Evolutionary conservation across 2,329 filamentous ascomycete species (phyloP), one percentile per base, ranked within the genome.

Genomic region (Alternaria ethzedia): DNA sequence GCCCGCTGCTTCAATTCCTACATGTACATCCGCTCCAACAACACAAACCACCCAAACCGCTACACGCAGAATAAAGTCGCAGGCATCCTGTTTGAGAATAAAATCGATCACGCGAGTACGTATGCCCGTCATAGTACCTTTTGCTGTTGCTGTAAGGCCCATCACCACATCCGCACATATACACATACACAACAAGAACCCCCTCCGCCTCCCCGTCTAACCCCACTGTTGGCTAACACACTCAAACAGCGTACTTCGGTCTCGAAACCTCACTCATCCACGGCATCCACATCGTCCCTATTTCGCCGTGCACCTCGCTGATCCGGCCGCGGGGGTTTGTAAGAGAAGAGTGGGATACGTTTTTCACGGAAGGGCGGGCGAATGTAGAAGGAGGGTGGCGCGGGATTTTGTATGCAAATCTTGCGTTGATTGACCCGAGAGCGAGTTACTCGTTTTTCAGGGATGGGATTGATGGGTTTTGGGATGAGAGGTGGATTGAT

Each of bases 41-140:
- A 97, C 79, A 84, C 81, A 20, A 86, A 87, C 55, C 88, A 97
- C 72, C 95, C 95, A 0, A 70, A 85, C 1, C 83, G 90, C n/a
- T 97, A 96, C 76, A 89, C 92, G 66, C 87, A 84, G 45, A 98
- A 98, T 84, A 94, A 91, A 80, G 84, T 87, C 7, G 84, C 85
- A 1, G 87, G 87, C 15, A 88, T 89, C 3, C 78, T 97, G 9
- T 98, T 97, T 74, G 95, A 98, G 81, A 97, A 97, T 83, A 98
- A 98, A 82, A 87, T 94, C 57, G 93, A 98, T 78, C 93, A 97
- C 80, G 91, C 91, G 4, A 97, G 94, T 9, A 97, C 92, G 81
- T 92, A 62, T 47, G 20, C 91, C 15, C 25, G 82, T n/a, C 91
- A 94, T 23, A 47, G 82, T 15, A 91, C 94, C 36, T 63, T 59